Percentiles rank a stretch among this genome's conserved stretches.
phyloP scores from a whole-genome alignment of 805 yeast genomes.

The Sporopachydermia quercuum region DNA sequence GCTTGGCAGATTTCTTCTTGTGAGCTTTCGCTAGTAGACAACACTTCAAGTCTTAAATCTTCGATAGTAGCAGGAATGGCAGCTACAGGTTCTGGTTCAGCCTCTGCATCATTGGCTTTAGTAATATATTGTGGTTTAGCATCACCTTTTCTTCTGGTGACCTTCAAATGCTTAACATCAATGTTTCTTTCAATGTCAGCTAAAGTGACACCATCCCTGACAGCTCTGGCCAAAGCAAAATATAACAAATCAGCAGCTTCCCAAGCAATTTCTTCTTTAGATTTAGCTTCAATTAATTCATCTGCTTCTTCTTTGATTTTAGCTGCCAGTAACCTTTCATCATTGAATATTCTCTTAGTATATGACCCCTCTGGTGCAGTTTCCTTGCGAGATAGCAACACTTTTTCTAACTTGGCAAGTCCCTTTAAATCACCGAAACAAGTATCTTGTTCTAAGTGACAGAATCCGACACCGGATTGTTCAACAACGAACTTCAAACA shows the following conservation, averaged over 20 bases:
- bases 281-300: conserved; percentile 75
- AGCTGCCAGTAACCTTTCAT: conserved; percentile 60
- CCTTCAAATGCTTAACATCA: conserved; percentile 70
- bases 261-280: conserved; percentile 69
- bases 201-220: conserved; percentile 64
- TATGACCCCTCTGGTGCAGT: conserved; percentile 90
- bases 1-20: conserved; percentile 39
- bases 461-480: conserved; percentile 80
- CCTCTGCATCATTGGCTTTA: conserved; percentile 2
- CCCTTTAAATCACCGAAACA: conserved; percentile 73
- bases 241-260: conserved; percentile 88
- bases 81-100: conserved; percentile 3
- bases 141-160: conserved; percentile 89
- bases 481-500: conserved; percentile 76
- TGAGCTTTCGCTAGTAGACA: conserved; percentile 13
- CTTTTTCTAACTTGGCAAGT: conserved; percentile 47
- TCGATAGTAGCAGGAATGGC: conserved; percentile 10
- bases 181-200: conserved; percentile 74
- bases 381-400: conserved; percentile 43
- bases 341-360: conserved; percentile 76
- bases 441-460: conserved; percentile 70
- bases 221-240: conserved; percentile 49
- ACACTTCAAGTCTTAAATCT: conserved; percentile 11
- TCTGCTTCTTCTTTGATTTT: conserved; percentile 94
- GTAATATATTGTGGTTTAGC: conserved; percentile 68